phyloP scores from a whole-genome alignment of 2,329 filamentous ascomycete genomes.

The Venturia aucupariae region DNA sequence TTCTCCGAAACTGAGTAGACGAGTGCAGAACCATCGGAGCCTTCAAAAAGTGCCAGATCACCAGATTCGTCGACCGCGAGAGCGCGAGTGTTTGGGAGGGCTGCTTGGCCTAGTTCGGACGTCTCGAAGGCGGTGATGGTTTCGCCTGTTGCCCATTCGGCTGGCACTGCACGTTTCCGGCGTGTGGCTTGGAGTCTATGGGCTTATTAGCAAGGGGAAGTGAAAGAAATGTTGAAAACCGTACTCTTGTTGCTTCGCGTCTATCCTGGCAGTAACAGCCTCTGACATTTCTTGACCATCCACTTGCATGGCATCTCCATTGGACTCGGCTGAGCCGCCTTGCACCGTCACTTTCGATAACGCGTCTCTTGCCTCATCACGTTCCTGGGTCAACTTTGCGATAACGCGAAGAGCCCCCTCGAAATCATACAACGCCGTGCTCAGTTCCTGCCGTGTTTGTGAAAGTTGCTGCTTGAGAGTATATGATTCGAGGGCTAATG shows the following conservation, averaged over 20 bases:
- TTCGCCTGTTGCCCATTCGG: slow-evolving; percentile 73
- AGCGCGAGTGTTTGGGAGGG: slow-evolving; percentile 50
- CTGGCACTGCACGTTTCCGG: slow-evolving; percentile 78
- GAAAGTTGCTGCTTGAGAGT: slow-evolving; percentile 81
- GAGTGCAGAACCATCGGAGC: slow-evolving; percentile 63
- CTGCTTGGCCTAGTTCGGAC: slow-evolving; percentile 39
- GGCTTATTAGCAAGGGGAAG: slow-evolving; percentile 21
- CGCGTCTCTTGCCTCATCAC: slow-evolving; percentile 85
- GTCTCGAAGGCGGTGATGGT: slow-evolving; percentile 53
- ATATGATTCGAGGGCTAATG: slow-evolving; percentile 82
- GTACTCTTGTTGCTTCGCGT: slow-evolving; percentile 71
- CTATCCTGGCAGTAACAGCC: slow-evolving; percentile 61
- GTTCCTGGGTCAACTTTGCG: slow-evolving; percentile 77
- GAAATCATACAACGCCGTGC: slow-evolving; percentile 89
- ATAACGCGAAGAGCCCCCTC: slow-evolving; percentile 96
- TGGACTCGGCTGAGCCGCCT: slow-evolving; percentile 37
- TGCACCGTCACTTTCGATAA: slow-evolving; percentile 76
- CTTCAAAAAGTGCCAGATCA: slow-evolving; percentile 63
- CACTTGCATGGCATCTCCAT: slow-evolving; percentile 86
- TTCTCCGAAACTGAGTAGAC: slow-evolving; percentile 71
- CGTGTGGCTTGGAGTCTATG: slow-evolving; percentile 73
- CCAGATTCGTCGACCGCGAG: slow-evolving; percentile 51
- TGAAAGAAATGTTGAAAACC: slow-evolving; percentile 26
- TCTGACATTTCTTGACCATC: slow-evolving; percentile 71
- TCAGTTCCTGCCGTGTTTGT: slow-evolving; percentile 86